Base-by-base conservation (phyloP, 306 rosid genomes). In the Oxytropis ochrocephala region DNA sequence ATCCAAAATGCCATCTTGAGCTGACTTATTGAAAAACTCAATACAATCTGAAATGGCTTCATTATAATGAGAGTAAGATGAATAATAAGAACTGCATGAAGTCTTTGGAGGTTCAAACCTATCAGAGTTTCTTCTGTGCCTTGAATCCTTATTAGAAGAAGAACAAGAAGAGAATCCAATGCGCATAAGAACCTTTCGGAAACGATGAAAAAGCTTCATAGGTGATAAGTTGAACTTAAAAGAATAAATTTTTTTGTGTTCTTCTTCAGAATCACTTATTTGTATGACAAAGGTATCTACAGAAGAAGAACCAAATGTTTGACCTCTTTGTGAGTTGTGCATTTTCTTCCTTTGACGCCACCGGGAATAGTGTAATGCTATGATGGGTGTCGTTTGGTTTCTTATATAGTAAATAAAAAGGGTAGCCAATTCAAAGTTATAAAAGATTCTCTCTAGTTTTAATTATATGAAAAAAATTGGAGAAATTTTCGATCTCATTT, bases 1-100 rank as follows among this genome's bases (percentile, higher is more conserved):
- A 42, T 88, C 84, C 62, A 80, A 56, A 46, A 77, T 51, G 9
- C 70, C 85, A 3, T 88, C 93, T 66, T 85, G 89, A 0, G 86
- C 79, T 5, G 94, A 90, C 81, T 82, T 88, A 56, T 91, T 91
- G 85, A 91, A 80, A 84, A 91, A 91, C 89, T 91, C 96, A 29
- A 91, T 91, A 79, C 97, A 91, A 18, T 91, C 97, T 0, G 93
- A 75, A 29, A 91, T 85, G 70, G 97, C 97, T 48, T 91, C 96
- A 39, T 87, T 82, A 39, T 88, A 88, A 66, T 91, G 97, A 2
- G 93, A 85, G 38, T 91, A 87, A 5, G 97, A 88, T 0, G 95
- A 88, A 67, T 91, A 91, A 69, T 86, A 83, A 0, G 96, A 91
- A 46, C 96, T 91, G 75, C 96, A 91, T 13, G 97, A 91, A 5